phyloP scores from a whole-genome alignment of 2,329 filamentous ascomycete species.

The Hypoxylon sp. region DNA sequence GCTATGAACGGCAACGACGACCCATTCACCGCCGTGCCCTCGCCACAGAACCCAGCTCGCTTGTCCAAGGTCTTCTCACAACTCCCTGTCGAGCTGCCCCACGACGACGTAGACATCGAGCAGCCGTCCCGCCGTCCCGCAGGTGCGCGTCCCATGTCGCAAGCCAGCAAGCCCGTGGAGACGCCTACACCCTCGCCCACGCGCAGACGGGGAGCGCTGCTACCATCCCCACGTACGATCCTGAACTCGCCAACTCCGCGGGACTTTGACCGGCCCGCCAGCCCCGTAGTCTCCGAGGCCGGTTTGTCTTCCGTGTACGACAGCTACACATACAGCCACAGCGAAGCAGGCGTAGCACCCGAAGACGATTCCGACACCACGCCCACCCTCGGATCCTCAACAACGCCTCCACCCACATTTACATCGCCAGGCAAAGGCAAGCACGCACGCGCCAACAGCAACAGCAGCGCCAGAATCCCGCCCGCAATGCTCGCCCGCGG shows the following conservation, averaged over 20 bases:
- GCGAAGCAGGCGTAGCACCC: background rate
- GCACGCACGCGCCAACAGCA: background rate
- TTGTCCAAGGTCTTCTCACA: constrained; percentile 48
- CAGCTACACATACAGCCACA: constrained; percentile 43
- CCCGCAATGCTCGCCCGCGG: background rate
- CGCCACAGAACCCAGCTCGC: constrained; percentile 39
- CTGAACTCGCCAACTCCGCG: constrained; percentile 43
- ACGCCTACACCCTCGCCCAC: constrained; percentile 43
- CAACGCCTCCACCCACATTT: background rate
- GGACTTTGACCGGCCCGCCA: constrained; percentile 33
- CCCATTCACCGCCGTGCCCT: constrained; percentile 43
- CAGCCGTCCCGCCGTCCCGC: background rate
- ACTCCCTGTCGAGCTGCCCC: constrained; percentile 38
- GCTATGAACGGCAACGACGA: constrained; percentile 39
- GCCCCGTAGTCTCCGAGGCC: constrained; percentile 44
- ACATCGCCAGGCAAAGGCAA: constrained; percentile 7
- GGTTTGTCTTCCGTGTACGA: constrained; percentile 50
- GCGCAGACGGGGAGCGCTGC: constrained; percentile 22
- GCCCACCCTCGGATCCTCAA: constrained; percentile 10
- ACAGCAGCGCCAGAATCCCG: background rate
- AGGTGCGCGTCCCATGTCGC: constrained; percentile 2
- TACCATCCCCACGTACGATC: constrained; percentile 45
- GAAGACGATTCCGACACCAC: constrained; percentile 20
- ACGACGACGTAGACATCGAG: background rate
- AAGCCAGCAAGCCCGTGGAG: constrained; percentile 5